These are phyloP conservation scores for Phytophthora uliginosa DNA, from an alignment of 352 stramenopile species.

Conservation along the genomic window DNA sequence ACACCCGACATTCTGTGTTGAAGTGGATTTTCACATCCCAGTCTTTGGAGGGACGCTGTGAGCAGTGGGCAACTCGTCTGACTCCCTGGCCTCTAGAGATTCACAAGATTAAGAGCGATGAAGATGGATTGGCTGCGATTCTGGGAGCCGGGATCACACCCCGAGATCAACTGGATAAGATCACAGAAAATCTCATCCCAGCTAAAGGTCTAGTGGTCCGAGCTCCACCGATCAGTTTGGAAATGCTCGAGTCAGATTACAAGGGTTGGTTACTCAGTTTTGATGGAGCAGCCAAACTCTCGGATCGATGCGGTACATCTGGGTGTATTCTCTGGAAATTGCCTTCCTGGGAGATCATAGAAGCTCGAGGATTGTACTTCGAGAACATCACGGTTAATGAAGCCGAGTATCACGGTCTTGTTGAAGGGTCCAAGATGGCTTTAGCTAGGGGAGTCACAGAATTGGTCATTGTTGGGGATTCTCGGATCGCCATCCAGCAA, in stretches of 20 bases:
- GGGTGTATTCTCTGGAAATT: slow-evolving; percentile 6
- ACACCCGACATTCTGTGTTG: slow-evolving; percentile 12
- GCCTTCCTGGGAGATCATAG: neutral
- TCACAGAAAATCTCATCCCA: slow-evolving; percentile 8
- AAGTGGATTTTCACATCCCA: slow-evolving; percentile 7
- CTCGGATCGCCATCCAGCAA: no score
- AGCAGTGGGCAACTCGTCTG: neutral
- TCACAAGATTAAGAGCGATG: slow-evolving; percentile 3
- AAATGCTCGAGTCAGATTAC: slow-evolving; percentile 8
- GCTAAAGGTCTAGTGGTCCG: neutral
- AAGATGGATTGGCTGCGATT: slow-evolving; percentile 11
- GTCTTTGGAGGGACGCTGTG: slow-evolving; percentile 9
- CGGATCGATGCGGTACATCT: neutral
- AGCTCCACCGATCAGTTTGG: slow-evolving; percentile 9
- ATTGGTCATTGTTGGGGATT: neutral
- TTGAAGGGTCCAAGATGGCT: neutral
- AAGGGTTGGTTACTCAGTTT: slow-evolving; percentile 10
- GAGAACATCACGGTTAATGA: slow-evolving; percentile 3
- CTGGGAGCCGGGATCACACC: slow-evolving; percentile 9
- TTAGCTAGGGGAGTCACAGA: neutral
- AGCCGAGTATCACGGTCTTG: slow-evolving; percentile 1
- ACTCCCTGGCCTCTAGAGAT: neutral
- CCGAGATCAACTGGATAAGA: neutral
- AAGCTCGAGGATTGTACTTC: slow-evolving; percentile 2
- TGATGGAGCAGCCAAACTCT: slow-evolving; percentile 11